A percentile compares a stretch with the other conserved stretches of the same genome.
Evolutionary conservation across 129 eudicot species (phyloP).

Genomic region (Flaveria bidentis): DNA sequence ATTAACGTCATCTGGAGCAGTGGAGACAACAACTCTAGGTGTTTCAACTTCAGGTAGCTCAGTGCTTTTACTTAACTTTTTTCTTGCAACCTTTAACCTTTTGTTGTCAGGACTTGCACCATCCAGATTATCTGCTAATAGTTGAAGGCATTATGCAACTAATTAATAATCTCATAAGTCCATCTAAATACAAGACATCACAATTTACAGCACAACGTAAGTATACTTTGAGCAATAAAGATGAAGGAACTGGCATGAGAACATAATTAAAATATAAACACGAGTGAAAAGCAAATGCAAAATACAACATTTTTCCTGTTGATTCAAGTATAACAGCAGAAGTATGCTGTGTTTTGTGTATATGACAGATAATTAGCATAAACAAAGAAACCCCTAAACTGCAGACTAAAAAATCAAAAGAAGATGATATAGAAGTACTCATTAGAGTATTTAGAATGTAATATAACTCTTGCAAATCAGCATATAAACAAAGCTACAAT

Average conservation of each 20-base stretch:
- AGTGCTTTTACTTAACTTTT: conserved; percentile 29
- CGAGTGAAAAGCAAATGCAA: background rate
- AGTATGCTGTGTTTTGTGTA: background rate
- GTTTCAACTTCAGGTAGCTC: conserved; percentile 27
- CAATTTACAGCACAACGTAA: background rate
- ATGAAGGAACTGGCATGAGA: background rate
- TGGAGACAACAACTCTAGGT: conserved; percentile 13
- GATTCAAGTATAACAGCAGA: background rate
- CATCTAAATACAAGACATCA: background rate
- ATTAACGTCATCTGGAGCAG: conserved; percentile 22
- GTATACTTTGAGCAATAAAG: background rate
- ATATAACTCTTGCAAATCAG: background rate
- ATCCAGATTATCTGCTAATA: conserved; percentile 22
- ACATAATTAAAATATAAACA: background rate
- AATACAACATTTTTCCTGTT: background rate
- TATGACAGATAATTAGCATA: background rate
- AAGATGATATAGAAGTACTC: background rate
- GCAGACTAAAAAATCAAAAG: background rate
- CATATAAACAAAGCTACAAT: background rate
- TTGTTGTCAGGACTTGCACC: conserved; percentile 32
- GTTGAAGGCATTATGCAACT: background rate
- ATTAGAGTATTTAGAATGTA: background rate
- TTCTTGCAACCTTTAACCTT: conserved; percentile 29
- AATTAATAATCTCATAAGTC: conserved; percentile 9
- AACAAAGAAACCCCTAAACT: conserved; percentile 3